Base-by-base conservation (phyloP, 306 rosid species). In the Castanea sativa region DNA sequence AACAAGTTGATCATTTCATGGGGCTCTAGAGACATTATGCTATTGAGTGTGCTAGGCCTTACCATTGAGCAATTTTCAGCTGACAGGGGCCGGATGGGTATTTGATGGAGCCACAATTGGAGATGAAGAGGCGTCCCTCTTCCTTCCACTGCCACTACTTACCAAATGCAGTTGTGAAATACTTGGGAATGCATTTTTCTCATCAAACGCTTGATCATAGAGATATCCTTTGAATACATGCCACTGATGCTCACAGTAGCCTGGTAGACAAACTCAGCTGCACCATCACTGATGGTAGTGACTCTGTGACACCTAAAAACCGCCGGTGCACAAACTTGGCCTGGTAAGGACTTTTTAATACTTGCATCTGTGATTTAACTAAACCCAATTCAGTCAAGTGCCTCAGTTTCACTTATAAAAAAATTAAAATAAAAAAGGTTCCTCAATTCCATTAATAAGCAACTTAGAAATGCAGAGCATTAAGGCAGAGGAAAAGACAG, bases 291-390 rank as follows among this genome's bases (percentile, higher is more conserved):
- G 43, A 89, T 84, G 38, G 94, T 92, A 29, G 93, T 87, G 73
- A 93, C 92, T 86, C 94, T 90, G n/a, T 89, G 97, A 77, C 93
- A 90, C 88, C 88, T 84, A 73, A 93, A 93, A 23, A 85, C 91
- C 1, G 95, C 97, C 4, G 93, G 92, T 0, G 92, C 90, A 1
- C 84, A 84, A 53, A 93, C 91, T 51, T 93, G 86, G 21, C 89
- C 82, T 7, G 97, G 98, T 45, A 93, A 83, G 0, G 88, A 74
- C 53, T 86, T 85, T 49, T 89, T 91, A 84, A 91, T 82, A 32
- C 76, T 87, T 71, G 89, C 88, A 84, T 89, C 97, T 93, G 92
- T 78, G 33, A 25, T 78, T 78, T 45, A 32, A 53, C 21, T 69
- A 23, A 76, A 64, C 14, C 78, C 63, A 55, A 55, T 3, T 80